A percentile compares a stretch with the other conserved stretches of the same genome.
phyloP scores from a whole-genome alignment of 2,329 filamentous ascomycete species.

The Rutstroemia sydowiana region DNA sequence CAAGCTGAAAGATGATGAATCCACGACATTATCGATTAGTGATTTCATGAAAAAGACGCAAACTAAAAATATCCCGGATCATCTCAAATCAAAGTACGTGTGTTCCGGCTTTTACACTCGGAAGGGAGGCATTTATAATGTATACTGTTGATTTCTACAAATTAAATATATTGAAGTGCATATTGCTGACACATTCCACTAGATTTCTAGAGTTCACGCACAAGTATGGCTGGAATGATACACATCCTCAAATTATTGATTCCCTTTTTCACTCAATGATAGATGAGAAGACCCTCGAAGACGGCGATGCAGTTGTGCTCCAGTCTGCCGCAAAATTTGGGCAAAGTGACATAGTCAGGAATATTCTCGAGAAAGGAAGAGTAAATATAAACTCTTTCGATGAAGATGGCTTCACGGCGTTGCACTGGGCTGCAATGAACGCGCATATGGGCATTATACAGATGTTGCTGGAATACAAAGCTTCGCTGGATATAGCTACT shows the following conservation, averaged over 20 bases:
- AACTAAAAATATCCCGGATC: background rate
- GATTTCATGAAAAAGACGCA: background rate
- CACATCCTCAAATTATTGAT: background rate
- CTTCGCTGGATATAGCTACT: background rate
- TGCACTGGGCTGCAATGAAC: conserved; percentile 3
- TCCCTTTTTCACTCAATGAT: background rate
- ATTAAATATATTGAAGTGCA: too few species aligned
- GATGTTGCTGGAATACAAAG: background rate
- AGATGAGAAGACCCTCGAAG: background rate
- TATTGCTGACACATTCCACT: too few species aligned
- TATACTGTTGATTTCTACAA: too few species aligned
- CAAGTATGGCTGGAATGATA: too few species aligned
- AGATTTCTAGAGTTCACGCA: too few species aligned
- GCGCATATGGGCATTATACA: background rate
- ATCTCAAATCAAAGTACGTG: background rate
- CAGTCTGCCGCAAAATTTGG: background rate
- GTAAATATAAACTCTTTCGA: background rate
- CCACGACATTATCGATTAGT: background rate
- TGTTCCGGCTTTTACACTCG: too few species aligned
- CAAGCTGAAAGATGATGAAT: background rate
- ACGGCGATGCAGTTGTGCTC: background rate
- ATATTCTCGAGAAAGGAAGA: background rate
- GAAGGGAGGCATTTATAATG: too few species aligned
- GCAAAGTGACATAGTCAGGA: background rate
- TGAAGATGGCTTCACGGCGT: background rate